Evolutionary conservation across 2,329 filamentous ascomycete genomes (phyloP).

Genomic region (Fusarium sp.): DNA sequence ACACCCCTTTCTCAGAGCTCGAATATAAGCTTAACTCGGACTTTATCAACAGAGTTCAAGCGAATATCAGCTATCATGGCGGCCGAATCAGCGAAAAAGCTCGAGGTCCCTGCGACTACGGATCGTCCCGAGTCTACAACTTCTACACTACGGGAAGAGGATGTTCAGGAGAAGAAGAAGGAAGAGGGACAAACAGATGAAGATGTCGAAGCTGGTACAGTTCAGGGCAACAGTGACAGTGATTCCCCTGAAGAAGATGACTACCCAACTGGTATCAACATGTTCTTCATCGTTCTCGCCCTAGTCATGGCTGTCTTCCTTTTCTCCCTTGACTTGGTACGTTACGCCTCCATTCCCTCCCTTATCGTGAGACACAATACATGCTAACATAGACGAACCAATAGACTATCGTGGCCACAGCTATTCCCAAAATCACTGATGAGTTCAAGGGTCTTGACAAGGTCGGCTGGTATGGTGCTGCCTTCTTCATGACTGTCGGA

Average conservation of each 20-base stretch:
- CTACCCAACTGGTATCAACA: slow-evolving; percentile 55
- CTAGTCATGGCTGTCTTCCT: slow-evolving; percentile 62
- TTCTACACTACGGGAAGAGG: slow-evolving; percentile 49
- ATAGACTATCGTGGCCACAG: slow-evolving; percentile 67
- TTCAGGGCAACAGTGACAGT: slow-evolving; percentile 35
- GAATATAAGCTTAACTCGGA: slow-evolving; percentile 30
- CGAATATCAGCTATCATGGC: slow-evolving; percentile 23
- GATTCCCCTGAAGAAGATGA: slow-evolving; percentile 47
- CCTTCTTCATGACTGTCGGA: slow-evolving; percentile 63
- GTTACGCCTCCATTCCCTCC: slow-evolving; percentile 17
- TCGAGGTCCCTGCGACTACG: slow-evolving; percentile 42
- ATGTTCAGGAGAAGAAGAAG: slow-evolving; percentile 48
- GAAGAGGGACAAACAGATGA: slow-evolving; percentile 40
- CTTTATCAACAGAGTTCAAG: not conserved
- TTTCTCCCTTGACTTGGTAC: slow-evolving; percentile 61
- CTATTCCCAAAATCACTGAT: slow-evolving; percentile 67
- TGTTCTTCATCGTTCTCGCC: slow-evolving; percentile 60
- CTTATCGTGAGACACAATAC: not conserved
- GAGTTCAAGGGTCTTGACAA: slow-evolving; percentile 64
- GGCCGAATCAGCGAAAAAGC: slow-evolving; percentile 25
- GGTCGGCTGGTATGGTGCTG: slow-evolving; percentile 70
- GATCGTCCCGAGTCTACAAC: slow-evolving; percentile 46
- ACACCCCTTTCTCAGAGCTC: not conserved
- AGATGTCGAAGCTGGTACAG: slow-evolving; percentile 36
- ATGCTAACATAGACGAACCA: slow-evolving; percentile 9